Evolutionary conservation across 1,139 yeast species (phyloP).

Genomic region (Komagataea norvegica): DNA sequence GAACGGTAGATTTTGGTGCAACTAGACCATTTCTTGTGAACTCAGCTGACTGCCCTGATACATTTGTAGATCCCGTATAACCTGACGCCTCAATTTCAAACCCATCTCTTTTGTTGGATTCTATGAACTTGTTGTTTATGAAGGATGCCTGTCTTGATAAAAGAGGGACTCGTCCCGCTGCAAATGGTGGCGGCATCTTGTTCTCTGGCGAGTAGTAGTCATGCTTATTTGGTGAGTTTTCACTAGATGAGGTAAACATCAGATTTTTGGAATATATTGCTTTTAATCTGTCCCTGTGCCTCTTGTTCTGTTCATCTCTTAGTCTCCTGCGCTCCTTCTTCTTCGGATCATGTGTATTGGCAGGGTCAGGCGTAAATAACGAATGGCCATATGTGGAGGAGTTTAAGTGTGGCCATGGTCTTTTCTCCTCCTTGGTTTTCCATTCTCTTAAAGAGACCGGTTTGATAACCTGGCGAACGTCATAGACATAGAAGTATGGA

Average conservation of each 20-base stretch:
- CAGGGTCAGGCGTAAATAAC: slow-evolving; percentile 30
- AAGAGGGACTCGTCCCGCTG: slow-evolving; percentile 5
- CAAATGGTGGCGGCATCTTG: slow-evolving; percentile 14
- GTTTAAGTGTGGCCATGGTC: slow-evolving; percentile 33
- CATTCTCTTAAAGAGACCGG: slow-evolving; percentile 86
- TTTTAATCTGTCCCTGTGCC: slow-evolving; percentile 31
- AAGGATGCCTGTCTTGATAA: slow-evolving; percentile 31
- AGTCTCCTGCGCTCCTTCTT: slow-evolving; percentile 32
- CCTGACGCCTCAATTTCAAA: slow-evolving; percentile 81
- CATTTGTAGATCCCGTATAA: slow-evolving; percentile 56
- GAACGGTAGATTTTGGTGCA: slow-evolving; percentile 61
- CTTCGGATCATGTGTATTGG: slow-evolving; percentile 27
- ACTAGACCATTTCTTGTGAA: slow-evolving; percentile 61
- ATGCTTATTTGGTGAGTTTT: slow-evolving; percentile 4
- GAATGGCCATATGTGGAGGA: slow-evolving; percentile 39
- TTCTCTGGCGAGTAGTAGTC: slow-evolving; percentile 1
- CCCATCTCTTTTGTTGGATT: slow-evolving; percentile 37
- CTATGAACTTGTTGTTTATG: slow-evolving; percentile 21
- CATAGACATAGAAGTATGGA: slow-evolving; percentile 78
- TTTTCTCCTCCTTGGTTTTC: slow-evolving; percentile 32
- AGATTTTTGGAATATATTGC: slow-evolving; percentile 14
- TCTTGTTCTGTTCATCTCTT: slow-evolving; percentile 30
- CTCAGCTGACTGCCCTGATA: slow-evolving; percentile 32
- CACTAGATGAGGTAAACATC: slow-evolving; percentile 1
- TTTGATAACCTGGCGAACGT: slow-evolving; percentile 69